A percentile compares a stretch with the other conserved stretches of the same genome.
phyloP scores from a whole-genome alignment of 441 rosid genomes.

The Populus hybrid region DNA sequence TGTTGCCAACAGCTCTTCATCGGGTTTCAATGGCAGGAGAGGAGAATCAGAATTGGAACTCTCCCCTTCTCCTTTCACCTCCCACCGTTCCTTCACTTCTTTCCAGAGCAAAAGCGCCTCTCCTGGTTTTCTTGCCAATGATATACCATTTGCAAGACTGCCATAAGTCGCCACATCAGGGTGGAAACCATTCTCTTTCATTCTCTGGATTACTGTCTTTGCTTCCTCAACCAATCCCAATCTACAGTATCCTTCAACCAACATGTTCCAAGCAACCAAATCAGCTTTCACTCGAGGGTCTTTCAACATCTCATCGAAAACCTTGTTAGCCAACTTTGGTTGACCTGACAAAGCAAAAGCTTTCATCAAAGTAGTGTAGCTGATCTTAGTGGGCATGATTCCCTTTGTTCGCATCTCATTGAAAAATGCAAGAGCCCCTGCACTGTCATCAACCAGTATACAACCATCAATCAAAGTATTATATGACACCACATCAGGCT shows the following conservation, averaged over 20 bases:
- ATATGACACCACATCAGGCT: slow-evolving; percentile 89
- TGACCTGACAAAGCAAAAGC: slow-evolving; percentile 85
- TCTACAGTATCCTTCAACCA: slow-evolving; percentile 85
- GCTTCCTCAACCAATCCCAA: slow-evolving; percentile 52
- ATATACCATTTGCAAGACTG: slow-evolving; percentile 24
- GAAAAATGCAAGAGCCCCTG: slow-evolving; percentile 76
- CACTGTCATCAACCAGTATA: slow-evolving; percentile 73
- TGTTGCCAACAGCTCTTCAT: slow-evolving; percentile 66
- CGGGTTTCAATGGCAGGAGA: slow-evolving; percentile 58
- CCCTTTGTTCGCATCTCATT: slow-evolving; percentile 83
- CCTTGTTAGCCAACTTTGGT: slow-evolving; percentile 83
- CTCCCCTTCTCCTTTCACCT: slow-evolving; percentile 28
- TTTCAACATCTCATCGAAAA: slow-evolving; percentile 16
- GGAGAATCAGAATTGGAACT: slow-evolving; percentile 28
- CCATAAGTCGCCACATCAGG: slow-evolving; percentile 84
- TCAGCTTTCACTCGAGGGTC: slow-evolving; percentile 85
- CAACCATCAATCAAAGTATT: slow-evolving; percentile 88
- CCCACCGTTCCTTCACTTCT: slow-evolving; percentile 70
- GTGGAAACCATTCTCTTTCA: slow-evolving; percentile 67
- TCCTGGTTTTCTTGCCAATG: slow-evolving; percentile 90
- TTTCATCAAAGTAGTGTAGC: slow-evolving; percentile 97
- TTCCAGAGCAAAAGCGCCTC: slow-evolving; percentile 93
- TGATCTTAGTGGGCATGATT: slow-evolving; percentile 84
- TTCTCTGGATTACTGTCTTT: slow-evolving; percentile 38
- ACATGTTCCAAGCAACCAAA: slow-evolving; percentile 91